phyloP scores from a whole-genome alignment of 2,329 filamentous ascomycete genomes.

The Chaetomium strumarium region DNA sequence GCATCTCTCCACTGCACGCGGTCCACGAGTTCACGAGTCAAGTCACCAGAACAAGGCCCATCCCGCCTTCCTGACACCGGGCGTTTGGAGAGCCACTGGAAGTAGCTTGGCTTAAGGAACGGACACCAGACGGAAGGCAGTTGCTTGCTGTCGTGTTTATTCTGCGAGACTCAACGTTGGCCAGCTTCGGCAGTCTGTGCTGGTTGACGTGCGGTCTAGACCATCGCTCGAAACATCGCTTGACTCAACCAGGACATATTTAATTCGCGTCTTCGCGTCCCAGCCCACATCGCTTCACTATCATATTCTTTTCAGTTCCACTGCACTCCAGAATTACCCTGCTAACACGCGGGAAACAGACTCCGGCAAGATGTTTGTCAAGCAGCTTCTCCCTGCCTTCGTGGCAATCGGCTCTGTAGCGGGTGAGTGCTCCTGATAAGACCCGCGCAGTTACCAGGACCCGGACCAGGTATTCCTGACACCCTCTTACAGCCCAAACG shows the following conservation, averaged over 20 bases:
- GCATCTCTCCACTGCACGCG: conserved; percentile 3
- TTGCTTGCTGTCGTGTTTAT: too few relatives aligned
- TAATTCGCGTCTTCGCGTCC: background rate
- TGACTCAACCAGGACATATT: background rate
- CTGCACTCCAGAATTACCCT: background rate
- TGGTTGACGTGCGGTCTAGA: background rate
- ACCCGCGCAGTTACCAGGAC: background rate
- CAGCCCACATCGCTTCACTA: conserved; percentile 11
- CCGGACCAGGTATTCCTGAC: conserved; percentile 8
- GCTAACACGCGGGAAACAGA: conserved; percentile 21
- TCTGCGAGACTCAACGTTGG: background rate
- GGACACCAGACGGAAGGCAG: background rate
- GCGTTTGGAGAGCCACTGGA: background rate
- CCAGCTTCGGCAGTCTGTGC: background rate
- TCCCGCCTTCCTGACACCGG: conserved; percentile 3
- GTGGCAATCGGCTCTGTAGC: conserved; percentile 35
- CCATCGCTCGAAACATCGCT: background rate
- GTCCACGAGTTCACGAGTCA: conserved; percentile 8
- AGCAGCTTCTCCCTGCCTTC: conserved; percentile 38
- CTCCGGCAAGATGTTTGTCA: conserved; percentile 38
- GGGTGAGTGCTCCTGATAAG: conserved; percentile 29
- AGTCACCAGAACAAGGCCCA: conserved; percentile 7
- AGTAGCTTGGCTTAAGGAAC: background rate
- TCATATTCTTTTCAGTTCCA: background rate
- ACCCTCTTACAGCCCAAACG: conserved; percentile 27